Conservation (phyloP, 1,139 yeast genomes). For the Hansenula lynferdii region DNA sequence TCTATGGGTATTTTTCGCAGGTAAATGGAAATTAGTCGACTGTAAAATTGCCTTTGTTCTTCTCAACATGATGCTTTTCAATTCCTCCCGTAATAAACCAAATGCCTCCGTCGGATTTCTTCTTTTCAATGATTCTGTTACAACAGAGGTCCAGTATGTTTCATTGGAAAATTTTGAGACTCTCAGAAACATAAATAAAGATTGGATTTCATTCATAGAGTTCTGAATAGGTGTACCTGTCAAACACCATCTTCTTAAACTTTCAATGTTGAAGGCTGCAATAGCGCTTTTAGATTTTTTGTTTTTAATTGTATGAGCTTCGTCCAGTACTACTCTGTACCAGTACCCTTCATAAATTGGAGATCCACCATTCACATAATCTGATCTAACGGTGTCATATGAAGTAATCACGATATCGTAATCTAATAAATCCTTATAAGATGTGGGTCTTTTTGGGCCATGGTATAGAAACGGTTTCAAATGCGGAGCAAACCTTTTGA, state of each 20-base stretch:
- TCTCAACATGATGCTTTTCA: constrained; percentile 47
- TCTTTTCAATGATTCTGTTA: constrained; percentile 14
- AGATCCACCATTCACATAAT: constrained; percentile 20
- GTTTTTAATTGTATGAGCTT: constrained; percentile 49
- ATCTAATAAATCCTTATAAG: constrained; percentile 16
- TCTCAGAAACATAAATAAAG: constrained; percentile 35
- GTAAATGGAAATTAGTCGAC: constrained; percentile 29
- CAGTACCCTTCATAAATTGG: constrained; percentile 29
- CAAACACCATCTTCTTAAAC: constrained; percentile 43
- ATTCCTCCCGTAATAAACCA: constrained; percentile 29
- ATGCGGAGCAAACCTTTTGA: constrained; percentile 39
- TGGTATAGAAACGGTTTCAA: constrained; percentile 34
- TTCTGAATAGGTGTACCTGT: constrained; percentile 56
- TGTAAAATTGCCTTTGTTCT: constrained; percentile 44
- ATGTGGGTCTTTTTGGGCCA: constrained; percentile 30
- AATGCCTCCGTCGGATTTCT: constrained; percentile 11
- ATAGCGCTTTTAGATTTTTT: constrained; percentile 31
- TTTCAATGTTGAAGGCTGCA: constrained; percentile 32
- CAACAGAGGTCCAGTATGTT: constrained; percentile 26
- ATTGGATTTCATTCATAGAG: constrained; percentile 40
- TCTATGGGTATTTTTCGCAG: constrained; percentile 32
- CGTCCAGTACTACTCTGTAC: constrained; percentile 48
- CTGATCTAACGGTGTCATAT: constrained; percentile 34
- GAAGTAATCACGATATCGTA: constrained; percentile 43
- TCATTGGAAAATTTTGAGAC: constrained; percentile 43